Evolutionary conservation across 2,329 filamentous ascomycete species (phyloP), one percentile per base, ranked within the genome.

Genomic region (Diaporthe longicolla): DNA sequence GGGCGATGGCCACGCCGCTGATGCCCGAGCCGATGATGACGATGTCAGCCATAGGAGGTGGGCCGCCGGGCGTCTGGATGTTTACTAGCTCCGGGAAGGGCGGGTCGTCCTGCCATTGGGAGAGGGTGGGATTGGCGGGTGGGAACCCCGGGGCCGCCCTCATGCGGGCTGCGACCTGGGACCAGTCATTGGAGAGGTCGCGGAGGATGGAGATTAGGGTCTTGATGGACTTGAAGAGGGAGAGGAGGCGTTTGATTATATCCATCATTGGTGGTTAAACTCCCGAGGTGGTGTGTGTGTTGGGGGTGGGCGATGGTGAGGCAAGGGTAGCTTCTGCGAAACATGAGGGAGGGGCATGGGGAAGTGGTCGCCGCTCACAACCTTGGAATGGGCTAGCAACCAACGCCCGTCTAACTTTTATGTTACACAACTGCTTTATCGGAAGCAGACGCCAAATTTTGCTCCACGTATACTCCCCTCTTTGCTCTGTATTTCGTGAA

Each of bases 41-140:
- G 35, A 75, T 65, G 57, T 75, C 72, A n/a, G 74, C 74, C 0
- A 66, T 59, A n/a, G 68, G 13, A 3, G 72, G 68, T 10, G 61
- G 72, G 4, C 71, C 68, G 2, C 73, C 73, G 2, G 79, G 75
- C 3, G 81, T 82, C 43, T 80, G 80, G 3, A 80, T 77, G 63
- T 83, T 76, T 65, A 83, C 81, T 15, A 88, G 81, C 26, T 83
- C 80, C 5, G 85, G 84, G 77, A 83, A 84, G 0, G 86, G 84
- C 66, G 86, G 83, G 61, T 84, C 76, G 17, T 83, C 78, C 37
- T 85, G 82, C 87, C 86, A 89, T 79, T 86, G 89, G 10, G 87
- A 81, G 6, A 72, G 68, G 4, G 86, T 86, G 0, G 86, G 83
- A 58, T 84, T 81, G 13, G 82, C 76, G 19, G 83, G 79, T 0